Conservation (phyloP, 164 flowering plant species). For the Chloranthus sessilifolius region DNA sequence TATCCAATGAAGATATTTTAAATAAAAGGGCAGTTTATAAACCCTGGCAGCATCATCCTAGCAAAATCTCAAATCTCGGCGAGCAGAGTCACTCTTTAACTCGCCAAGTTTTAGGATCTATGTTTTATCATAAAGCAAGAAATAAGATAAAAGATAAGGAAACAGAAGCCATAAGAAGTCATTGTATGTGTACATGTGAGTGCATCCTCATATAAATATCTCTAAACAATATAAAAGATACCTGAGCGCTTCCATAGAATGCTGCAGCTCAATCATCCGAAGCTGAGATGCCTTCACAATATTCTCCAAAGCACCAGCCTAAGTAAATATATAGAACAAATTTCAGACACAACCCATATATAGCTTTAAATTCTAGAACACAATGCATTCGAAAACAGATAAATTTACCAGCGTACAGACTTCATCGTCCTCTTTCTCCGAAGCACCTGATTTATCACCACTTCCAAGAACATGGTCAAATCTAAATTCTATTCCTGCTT, state of each 20-base stretch:
- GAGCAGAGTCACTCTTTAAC: too few relatives aligned
- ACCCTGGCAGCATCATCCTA: too few relatives aligned
- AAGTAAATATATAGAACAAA: conserved; percentile 5
- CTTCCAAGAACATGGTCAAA: conserved; percentile 38
- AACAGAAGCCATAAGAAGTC: too few relatives aligned
- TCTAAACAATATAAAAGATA: conserved; percentile 19
- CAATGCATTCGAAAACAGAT: too few relatives aligned
- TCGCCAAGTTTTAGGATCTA: too few relatives aligned
- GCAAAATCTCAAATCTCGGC: too few relatives aligned
- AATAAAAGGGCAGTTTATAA: too few relatives aligned
- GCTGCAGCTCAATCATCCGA: conserved; percentile 79
- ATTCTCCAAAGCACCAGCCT: conserved; percentile 93
- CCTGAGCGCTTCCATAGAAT: conserved; percentile 79
- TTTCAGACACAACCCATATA: too few relatives aligned
- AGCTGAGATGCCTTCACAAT: conserved; percentile 84
- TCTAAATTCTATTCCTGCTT: conserved; percentile 66
- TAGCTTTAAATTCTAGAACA: too few relatives aligned
- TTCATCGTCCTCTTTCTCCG: conserved; percentile 59
- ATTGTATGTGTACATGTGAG: not conserved
- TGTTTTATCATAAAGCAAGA: too few relatives aligned
- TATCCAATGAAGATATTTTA: too few relatives aligned
- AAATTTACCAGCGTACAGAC: conserved; percentile 60
- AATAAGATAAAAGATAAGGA: too few relatives aligned
- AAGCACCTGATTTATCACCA: conserved; percentile 25
- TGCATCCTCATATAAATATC: not conserved